Percentiles rank a stretch among this genome's conserved stretches.
Evolutionary conservation across 1,284 basidiomycete species (phyloP).

Genomic region (Trametes hirsuta): DNA sequence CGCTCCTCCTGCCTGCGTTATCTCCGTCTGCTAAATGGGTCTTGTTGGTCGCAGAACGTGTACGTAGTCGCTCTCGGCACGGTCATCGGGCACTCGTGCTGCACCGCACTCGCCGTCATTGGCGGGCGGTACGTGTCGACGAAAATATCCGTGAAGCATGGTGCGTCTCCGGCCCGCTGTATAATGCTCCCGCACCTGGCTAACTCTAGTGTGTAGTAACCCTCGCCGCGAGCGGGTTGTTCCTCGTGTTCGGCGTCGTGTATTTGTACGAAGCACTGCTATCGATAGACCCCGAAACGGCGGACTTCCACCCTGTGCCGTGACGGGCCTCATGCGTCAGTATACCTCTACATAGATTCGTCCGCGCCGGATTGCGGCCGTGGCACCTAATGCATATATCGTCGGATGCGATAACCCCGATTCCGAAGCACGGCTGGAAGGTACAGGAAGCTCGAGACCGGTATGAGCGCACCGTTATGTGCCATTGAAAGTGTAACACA

Average conservation of each 20-base stretch:
- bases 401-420: background rate
- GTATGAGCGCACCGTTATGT: background rate
- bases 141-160: slow-evolving; percentile 93
- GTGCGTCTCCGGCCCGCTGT: slow-evolving; percentile 48
- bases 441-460: background rate
- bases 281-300: slow-evolving; percentile 37
- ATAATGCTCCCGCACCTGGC: background rate
- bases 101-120: slow-evolving; percentile 89
- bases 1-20: slow-evolving; percentile 9
- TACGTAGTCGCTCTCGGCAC: slow-evolving; percentile 90
- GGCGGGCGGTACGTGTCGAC: slow-evolving; percentile 91
- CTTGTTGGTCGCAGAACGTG: slow-evolving; percentile 54
- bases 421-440: background rate
- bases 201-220: slow-evolving; percentile 61
- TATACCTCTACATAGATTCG: slow-evolving; percentile 13
- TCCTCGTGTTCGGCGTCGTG: slow-evolving; percentile 82
- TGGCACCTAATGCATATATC: slow-evolving; percentile 6
- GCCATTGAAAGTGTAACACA: too few relatives aligned
- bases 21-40: slow-evolving; percentile 6
- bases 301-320: slow-evolving; percentile 32
- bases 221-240: slow-evolving; percentile 79
- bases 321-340: slow-evolving; percentile 20
- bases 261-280: slow-evolving; percentile 74
- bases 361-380: background rate
- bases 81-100: slow-evolving; percentile 85